Evolutionary conservation across 2,329 filamentous ascomycete genomes (phyloP).

Genomic region (Exserohilum turcica): DNA sequence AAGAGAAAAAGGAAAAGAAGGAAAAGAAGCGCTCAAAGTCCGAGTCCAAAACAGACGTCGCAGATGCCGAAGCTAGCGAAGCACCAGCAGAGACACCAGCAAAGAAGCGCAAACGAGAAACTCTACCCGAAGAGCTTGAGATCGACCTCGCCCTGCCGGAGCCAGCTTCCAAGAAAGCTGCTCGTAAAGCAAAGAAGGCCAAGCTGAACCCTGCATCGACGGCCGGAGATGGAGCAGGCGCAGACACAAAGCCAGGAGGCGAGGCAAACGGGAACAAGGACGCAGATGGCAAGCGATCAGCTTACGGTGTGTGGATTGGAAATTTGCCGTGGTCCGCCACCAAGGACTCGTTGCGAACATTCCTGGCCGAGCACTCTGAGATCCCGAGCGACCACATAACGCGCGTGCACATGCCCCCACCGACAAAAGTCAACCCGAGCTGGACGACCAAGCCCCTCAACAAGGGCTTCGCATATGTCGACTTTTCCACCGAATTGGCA

Average conservation of each 20-base stretch:
- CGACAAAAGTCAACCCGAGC: conserved; percentile 43
- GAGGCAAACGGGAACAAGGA: conserved; percentile 43
- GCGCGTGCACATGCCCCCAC: conserved; percentile 76
- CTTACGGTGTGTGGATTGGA: conserved; percentile 92
- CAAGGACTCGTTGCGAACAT: conserved; percentile 73
- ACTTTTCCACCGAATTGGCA: conserved; percentile 73
- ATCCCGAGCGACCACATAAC: conserved; percentile 73
- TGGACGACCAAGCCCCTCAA: conserved; percentile 67
- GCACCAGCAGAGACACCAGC: conserved; percentile 23
- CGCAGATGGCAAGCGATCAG: conserved; percentile 64
- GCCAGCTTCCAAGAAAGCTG: conserved; percentile 91
- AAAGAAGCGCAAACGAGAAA: conserved; percentile 62
- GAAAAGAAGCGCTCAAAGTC: conserved; percentile 31
- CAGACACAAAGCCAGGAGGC: conserved; percentile 34
- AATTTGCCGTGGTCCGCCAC: conserved; percentile 87
- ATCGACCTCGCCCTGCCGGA: conserved; percentile 90
- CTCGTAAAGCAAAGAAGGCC: conserved; percentile 86
- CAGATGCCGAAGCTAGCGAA: conserved; percentile 20
- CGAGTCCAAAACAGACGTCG: conserved; percentile 19
- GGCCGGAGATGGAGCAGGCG: conserved; percentile 12
- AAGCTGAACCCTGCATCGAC: conserved; percentile 54
- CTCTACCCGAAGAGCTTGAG: conserved; percentile 70
- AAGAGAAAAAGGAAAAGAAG: conserved; percentile 36
- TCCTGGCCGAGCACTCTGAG: conserved; percentile 72
- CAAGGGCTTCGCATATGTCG: conserved; percentile 95